Base-by-base conservation (phyloP, 2,329 filamentous ascomycete species). In the Grosmannia serpens region DNA sequence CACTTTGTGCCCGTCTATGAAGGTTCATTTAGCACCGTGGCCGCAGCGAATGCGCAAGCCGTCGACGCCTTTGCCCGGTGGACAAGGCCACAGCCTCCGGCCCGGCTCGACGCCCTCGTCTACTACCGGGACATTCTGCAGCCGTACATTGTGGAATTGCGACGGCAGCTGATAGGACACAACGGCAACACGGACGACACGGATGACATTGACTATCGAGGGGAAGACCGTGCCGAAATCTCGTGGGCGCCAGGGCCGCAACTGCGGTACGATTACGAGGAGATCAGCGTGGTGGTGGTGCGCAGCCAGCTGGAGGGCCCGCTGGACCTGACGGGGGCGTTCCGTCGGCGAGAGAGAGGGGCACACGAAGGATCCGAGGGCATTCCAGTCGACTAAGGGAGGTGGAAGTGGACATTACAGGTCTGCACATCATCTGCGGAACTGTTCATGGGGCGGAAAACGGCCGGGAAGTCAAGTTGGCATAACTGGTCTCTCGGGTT, bases 211-310 rank as follows among this genome's bases (percentile, higher is more conserved):
- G 11, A 24, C 2, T 13, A 26, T 13, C 53, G 4, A 17, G 26
- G 33, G 8, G 53, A 24, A 24, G 20, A 35, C 27, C 15, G 26
- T 10, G 49, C 53, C 20, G 52, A 60, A 11, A 63, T 17, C 64
- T 20, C 33, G 6, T 64, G 62, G 61, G 22, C 15, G 35, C 61
- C 59, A 1, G n/a, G 35, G 3, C 69, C 56, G 0, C 54, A 58
- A 44, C 27, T 60, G n/a, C 47, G 54, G 60, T 75, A 76, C 4
- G 69, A 70, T 49, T 64, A 68, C 6, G 59, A 53, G 58, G 69
- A 64, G 56, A 73, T 75, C 6, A 63, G 64, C 3, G 59, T 60
- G 0, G 73, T 68, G 5, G 72, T 73, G 6, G 63, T 61, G 20
- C 70, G 69, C 35, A 77, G 65, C 27, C 35, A 53, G 17, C 17